Percentiles rank a stretch among this genome's conserved stretches.
Conservation (phyloP, 169 alveolate species). For the Plasmodium blacklocki region DNA sequence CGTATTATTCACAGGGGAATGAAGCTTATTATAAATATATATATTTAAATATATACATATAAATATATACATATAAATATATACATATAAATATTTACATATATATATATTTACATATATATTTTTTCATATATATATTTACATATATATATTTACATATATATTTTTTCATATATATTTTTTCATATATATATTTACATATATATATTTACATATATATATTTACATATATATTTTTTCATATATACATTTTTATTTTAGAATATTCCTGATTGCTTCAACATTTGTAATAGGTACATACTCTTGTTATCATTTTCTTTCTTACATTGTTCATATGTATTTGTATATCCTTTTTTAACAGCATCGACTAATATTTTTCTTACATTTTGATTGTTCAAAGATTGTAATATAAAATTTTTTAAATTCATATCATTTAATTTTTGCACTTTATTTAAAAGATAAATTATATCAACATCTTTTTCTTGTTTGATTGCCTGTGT, state of each 20-base stretch:
- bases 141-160: too few relatives aligned
- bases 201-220: too few relatives aligned
- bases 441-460: conserved; percentile 54
- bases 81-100: too few relatives aligned
- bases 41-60: too few relatives aligned
- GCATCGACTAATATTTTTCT: conserved; percentile 69
- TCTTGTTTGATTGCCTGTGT: conserved; percentile 64
- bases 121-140: too few relatives aligned
- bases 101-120: too few relatives aligned
- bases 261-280: conserved; percentile 67
- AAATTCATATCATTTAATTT: conserved; percentile 60
- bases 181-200: too few relatives aligned
- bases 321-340: conserved; percentile 45
- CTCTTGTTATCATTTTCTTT: conserved; percentile 65
- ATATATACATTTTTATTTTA: background rate
- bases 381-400: conserved; percentile 55
- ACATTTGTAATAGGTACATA: conserved; percentile 69
- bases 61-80: too few relatives aligned
- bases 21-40: too few relatives aligned
- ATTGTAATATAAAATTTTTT: conserved; percentile 71
- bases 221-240: too few relatives aligned
- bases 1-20: too few relatives aligned
- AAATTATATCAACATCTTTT: conserved; percentile 66
- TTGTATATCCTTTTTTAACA: conserved; percentile 66
- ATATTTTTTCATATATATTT: too few relatives aligned